Conservation (phyloP, 1,284 basidiomycete genomes). For the Amylostereum areolatum region DNA sequence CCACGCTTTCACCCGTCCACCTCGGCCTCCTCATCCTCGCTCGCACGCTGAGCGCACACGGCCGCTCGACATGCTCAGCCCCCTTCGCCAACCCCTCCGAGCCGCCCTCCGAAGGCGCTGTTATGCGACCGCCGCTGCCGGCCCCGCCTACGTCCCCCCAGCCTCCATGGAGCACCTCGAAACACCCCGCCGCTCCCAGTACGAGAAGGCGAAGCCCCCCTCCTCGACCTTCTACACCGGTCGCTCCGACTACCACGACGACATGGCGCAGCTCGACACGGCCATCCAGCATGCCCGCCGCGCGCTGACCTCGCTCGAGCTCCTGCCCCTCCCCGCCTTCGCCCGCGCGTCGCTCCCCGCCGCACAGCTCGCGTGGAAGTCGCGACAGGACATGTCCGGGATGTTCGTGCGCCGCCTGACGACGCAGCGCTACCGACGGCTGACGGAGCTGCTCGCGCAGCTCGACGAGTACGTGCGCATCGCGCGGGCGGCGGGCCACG, state of each 20-base stretch:
- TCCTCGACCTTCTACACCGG: conserved; percentile 87
- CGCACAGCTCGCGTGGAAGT: conserved; percentile 64
- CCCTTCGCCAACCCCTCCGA: too few relatives aligned
- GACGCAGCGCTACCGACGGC: conserved; percentile 66
- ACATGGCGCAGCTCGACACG: conserved; percentile 61
- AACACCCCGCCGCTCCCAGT: conserved; percentile 15
- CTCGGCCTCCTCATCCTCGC: too few relatives aligned
- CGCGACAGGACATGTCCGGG: conserved; percentile 49
- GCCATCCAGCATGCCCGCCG: conserved; percentile 55
- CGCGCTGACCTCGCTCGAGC: conserved; percentile 59
- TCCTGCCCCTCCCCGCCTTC: conserved; percentile 74
- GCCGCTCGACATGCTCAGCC: too few relatives aligned
- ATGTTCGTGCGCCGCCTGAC: conserved; percentile 61
- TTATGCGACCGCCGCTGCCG: too few relatives aligned
- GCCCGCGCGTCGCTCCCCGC: conserved; percentile 57
- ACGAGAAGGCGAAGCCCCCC: conserved; percentile 29
- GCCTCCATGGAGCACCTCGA: conserved; percentile 22
- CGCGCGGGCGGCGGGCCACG: conserved; percentile 56
- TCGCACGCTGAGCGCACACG: too few relatives aligned
- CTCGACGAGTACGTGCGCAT: conserved; percentile 71
- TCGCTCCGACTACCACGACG: conserved; percentile 73
- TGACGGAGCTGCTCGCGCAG: conserved; percentile 63
- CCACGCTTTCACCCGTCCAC: too few relatives aligned
- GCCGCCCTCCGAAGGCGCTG: too few relatives aligned
- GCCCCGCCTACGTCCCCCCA: conserved; percentile 25